phyloP scores from a whole-genome alignment of 2,329 filamentous ascomycete genomes.

The Mariannaea elegans region DNA sequence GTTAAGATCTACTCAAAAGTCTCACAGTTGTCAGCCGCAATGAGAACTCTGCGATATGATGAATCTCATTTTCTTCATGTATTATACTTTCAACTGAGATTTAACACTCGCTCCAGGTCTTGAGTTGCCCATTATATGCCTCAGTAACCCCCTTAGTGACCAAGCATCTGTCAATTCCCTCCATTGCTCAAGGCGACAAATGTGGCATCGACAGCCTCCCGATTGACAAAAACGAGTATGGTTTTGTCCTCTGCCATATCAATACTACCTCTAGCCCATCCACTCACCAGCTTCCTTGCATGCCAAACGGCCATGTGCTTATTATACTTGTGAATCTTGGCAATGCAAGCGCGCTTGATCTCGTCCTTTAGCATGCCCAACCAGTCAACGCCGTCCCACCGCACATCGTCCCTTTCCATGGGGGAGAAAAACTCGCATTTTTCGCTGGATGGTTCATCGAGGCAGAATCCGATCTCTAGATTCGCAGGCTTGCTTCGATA shows the following conservation, averaged over 20 bases:
- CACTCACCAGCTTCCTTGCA: conserved; percentile 31
- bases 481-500: conserved; percentile 41
- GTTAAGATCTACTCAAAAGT: no score
- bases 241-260: conserved; percentile 31
- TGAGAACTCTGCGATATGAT: no score
- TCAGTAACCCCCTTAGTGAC: background rate
- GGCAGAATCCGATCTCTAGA: conserved; percentile 41
- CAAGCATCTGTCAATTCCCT: background rate
- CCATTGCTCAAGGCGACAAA: conserved; percentile 34
- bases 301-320: conserved; percentile 46
- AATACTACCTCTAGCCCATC: conserved; percentile 40
- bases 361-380: conserved; percentile 22
- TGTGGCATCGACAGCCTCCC: conserved; percentile 28
- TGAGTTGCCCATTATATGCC: background rate
- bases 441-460: conserved; percentile 30
- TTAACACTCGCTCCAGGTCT: no score
- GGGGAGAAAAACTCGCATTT: conserved; percentile 36
- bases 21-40: no score
- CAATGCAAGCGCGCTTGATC: conserved; percentile 35
- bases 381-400: conserved; percentile 38
- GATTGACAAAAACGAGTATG: conserved; percentile 36
- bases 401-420: conserved; percentile 39
- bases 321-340: conserved; percentile 42
- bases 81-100: no score
- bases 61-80: no score